Base-by-base conservation (phyloP, 768 basidiomycete species). In the Neoboletus brunneissimus region DNA sequence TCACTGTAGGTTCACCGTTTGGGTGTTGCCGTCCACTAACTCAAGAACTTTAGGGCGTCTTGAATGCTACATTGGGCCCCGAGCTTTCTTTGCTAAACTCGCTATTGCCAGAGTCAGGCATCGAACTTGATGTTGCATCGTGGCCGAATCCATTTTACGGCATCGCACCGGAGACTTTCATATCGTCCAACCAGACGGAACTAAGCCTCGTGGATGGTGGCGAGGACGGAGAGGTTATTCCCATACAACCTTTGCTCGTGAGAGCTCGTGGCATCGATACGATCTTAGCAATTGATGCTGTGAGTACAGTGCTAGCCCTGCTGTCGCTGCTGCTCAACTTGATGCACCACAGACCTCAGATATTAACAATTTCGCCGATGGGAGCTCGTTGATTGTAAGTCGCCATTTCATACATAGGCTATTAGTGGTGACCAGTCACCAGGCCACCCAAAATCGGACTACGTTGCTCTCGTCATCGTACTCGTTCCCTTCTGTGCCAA, bases 161-260 rank as follows among this genome's bases (percentile, higher is more conserved):
- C 29, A 34, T 76, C 8, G 67, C 75, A 22, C 65, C 69, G 0
- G 57, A 57, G 0, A 73, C 69, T 0, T 79, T 79, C 51, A 56
- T 72, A n/a, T 65, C 70, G 22, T 57, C 72, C 7, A 58, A 61
- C 25, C 67, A 76, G 58, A 64, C 53, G 11, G 58, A 74, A 25
- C 65, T 79, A 0, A 57, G 56, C 37, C 47, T 79, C 6, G 70
- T 73, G 34, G 77, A 79, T 48, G 78, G 78, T 25, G 79, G 78
- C 9, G 72, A 73, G 54, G 70, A 76, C 43, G 77, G 77, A 15
- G 72, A 79, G 58, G 61, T 77, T 48, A 67, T 81, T 37, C 80
- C 82, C 4, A 31, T 82, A 18, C 77, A 79, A 48, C 83, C 83
- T 2, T 72, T 84, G 38, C 73, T 83, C 13, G 75, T 81, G 47